A percentile compares a stretch with the other conserved stretches of the same genome.
phyloP scores from a whole-genome alignment of 2,329 filamentous ascomycete genomes.

The Macrophomina tecta region DNA sequence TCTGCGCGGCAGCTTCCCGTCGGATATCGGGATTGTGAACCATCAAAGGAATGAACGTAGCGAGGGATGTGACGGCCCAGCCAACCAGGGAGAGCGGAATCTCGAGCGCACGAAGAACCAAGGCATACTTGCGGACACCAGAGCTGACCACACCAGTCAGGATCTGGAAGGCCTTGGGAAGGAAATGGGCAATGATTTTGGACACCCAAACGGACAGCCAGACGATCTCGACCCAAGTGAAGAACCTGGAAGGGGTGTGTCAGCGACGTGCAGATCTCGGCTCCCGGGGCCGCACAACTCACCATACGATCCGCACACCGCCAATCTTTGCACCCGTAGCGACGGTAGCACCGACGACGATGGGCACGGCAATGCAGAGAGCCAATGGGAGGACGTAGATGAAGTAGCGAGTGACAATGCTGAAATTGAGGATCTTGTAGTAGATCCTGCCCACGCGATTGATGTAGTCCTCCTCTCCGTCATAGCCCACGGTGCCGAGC shows the following conservation, averaged over 20 bases:
- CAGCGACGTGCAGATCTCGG: conserved; percentile 18
- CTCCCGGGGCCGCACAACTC: conserved; percentile 5
- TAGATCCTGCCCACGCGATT: conserved; percentile 67
- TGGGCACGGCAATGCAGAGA: conserved; percentile 65
- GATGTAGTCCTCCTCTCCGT: conserved; percentile 60
- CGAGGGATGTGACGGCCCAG: conserved; percentile 65
- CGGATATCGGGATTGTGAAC: conserved; percentile 41
- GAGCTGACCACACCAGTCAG: conserved; percentile 68
- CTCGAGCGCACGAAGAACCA: conserved; percentile 63
- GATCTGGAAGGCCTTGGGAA: conserved; percentile 66
- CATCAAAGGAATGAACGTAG: conserved; percentile 58
- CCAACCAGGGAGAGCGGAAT: conserved; percentile 66
- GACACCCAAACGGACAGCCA: conserved; percentile 69
- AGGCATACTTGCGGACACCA: conserved; percentile 67
- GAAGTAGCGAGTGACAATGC: conserved; percentile 67
- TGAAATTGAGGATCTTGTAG: conserved; percentile 66
- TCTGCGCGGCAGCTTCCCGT: conserved; percentile 26
- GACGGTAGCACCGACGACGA: conserved; percentile 64
- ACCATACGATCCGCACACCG: conserved; percentile 61
- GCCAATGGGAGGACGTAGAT: conserved; percentile 67
- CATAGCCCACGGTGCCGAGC: conserved; percentile 38
- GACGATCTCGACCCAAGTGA: conserved; percentile 68
- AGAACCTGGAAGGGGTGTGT: conserved; percentile 50
- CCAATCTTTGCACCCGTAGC: conserved; percentile 57
- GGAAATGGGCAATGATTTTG: conserved; percentile 64